phyloP scores from a whole-genome alignment of 1,284 basidiomycete genomes.

The Irpex lacteus region DNA sequence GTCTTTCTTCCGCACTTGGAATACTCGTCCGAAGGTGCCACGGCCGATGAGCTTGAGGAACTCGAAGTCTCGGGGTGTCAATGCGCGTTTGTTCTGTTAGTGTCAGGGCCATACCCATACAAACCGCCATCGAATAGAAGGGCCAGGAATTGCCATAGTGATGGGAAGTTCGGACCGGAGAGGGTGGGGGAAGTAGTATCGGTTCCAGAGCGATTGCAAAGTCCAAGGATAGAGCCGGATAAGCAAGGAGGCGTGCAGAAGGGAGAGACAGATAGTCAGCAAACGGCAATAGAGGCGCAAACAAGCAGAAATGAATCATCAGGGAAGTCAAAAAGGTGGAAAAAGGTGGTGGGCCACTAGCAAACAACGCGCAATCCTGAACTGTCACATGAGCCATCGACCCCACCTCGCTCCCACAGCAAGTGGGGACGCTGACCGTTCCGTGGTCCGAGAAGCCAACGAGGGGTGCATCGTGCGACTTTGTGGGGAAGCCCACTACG shows the following conservation, averaged over 20 bases:
- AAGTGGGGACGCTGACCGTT: too few relatives aligned
- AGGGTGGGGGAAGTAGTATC: not conserved
- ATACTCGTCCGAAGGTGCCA: constrained; percentile 98
- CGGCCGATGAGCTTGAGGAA: constrained; percentile 98
- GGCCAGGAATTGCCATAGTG: not conserved
- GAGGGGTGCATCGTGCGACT: not conserved
- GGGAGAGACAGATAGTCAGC: not conserved
- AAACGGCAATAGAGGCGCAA: not conserved
- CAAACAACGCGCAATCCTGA: not conserved
- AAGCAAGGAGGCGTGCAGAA: not conserved
- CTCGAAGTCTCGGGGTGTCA: constrained; percentile 94
- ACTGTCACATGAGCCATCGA: constrained; percentile 16
- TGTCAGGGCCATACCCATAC: not conserved
- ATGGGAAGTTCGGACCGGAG: not conserved
- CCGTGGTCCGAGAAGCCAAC: too few relatives aligned
- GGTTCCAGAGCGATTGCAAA: not conserved
- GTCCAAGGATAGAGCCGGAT: not conserved
- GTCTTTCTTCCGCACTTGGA: constrained; percentile 97
- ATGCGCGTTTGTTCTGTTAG: constrained; percentile 60
- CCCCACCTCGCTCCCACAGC: too few relatives aligned
- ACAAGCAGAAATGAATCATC: not conserved
- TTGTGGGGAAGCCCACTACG: not conserved
- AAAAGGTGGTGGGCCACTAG: not conserved
- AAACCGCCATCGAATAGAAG: not conserved
- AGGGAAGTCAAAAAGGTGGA: not conserved